A percentile compares a stretch with the other conserved stretches of the same genome.
Conservation (phyloP, 345 rosid species). For the Balakata baccata region DNA sequence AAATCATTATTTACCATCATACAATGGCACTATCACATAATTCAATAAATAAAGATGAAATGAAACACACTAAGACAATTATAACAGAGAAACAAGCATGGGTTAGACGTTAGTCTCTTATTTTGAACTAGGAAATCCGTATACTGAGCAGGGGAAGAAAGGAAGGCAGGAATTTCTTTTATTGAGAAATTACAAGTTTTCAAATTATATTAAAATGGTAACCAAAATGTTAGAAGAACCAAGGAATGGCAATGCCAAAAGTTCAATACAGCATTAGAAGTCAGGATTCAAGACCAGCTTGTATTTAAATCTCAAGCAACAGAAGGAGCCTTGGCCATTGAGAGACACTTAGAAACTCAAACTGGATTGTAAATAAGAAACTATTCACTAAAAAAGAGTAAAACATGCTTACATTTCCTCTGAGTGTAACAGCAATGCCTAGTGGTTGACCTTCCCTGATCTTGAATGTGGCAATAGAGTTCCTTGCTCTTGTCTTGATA, state of each 20-base stretch:
- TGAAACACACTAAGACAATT: background rate
- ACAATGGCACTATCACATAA: background rate
- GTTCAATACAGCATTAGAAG: background rate
- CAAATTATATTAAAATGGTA: background rate
- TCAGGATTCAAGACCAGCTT: background rate
- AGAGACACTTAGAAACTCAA: background rate
- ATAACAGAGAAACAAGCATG: too few relatives aligned
- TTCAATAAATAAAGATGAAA: too few relatives aligned
- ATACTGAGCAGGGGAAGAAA: background rate
- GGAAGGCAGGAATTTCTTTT: too few relatives aligned
- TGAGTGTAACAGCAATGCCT: conserved; percentile 82
- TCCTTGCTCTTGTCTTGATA: conserved; percentile 72
- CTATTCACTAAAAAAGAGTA: background rate
- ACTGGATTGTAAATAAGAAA: background rate
- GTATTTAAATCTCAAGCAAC: background rate
- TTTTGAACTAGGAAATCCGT: background rate
- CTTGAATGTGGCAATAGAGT: conserved; percentile 81
- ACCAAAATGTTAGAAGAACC: background rate
- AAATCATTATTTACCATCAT: conserved; percentile 1
- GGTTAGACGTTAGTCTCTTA: background rate
- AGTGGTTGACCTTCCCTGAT: conserved; percentile 88
- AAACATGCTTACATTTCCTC: conserved; percentile 68
- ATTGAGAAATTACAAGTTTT: background rate
- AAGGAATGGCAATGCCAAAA: background rate
- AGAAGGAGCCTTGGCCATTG: background rate